Conservation (phyloP, 164 flowering plant genomes). For the Dillenia turbinata region DNA sequence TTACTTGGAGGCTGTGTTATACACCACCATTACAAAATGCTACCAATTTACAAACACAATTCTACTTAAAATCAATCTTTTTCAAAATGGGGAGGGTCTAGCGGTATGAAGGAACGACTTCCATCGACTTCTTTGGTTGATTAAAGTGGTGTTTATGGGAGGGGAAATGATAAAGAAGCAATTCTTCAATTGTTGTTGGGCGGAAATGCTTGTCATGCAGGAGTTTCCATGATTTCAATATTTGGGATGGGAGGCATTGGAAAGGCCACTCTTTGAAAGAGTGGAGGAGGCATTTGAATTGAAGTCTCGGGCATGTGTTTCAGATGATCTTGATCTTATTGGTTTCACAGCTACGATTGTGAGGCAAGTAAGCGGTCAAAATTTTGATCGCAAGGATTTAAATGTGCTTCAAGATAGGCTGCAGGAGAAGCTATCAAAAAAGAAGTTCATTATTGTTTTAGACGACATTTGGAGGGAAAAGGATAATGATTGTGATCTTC, state of each 20-base stretch:
- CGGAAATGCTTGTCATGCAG: neutral
- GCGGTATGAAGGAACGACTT: neutral
- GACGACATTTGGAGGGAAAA: constrained; percentile 21
- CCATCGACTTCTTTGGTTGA: neutral
- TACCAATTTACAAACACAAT: no score
- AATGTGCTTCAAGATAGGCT: constrained; percentile 14
- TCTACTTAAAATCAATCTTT: no score
- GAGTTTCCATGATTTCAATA: constrained; percentile 11
- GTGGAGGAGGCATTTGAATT: constrained; percentile 12
- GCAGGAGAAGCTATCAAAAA: constrained; percentile 3
- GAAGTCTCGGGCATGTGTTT: constrained; percentile 24
- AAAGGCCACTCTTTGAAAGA: constrained; percentile 21
- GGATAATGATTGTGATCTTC: no score
- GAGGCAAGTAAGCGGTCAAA: neutral
- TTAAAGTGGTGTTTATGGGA: neutral
- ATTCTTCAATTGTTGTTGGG: constrained; percentile 8
- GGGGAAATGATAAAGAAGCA: neutral
- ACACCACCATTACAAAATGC: no score
- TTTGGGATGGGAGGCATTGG: constrained; percentile 34
- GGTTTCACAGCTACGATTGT: constrained; percentile 14
- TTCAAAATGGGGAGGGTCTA: neutral
- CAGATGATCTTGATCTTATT: constrained; percentile 15
- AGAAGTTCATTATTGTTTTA: constrained; percentile 24
- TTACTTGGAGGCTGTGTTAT: no score
- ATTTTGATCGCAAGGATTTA: neutral